A percentile compares a stretch with the other conserved stretches of the same genome.
Conservation (phyloP, 2,329 filamentous ascomycete species). For the Ilyonectria sp. region DNA sequence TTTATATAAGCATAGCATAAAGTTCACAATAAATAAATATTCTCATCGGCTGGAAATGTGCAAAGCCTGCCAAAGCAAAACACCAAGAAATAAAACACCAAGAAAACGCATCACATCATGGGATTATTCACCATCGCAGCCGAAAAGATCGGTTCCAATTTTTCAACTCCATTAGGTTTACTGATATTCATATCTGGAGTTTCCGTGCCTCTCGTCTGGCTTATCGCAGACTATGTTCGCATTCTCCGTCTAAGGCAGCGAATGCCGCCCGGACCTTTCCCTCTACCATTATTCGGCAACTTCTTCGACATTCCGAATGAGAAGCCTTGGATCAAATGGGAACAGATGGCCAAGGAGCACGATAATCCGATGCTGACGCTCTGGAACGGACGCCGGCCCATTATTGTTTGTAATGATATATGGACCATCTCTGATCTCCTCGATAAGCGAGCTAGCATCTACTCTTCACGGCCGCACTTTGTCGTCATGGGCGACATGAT, state of each 20-base stretch:
- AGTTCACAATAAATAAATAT: too few relatives aligned
- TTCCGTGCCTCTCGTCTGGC: not conserved
- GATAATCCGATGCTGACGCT: conserved; percentile 8
- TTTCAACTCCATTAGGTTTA: too few relatives aligned
- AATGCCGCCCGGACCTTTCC: conserved; percentile 23
- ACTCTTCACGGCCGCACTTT: conserved; percentile 9
- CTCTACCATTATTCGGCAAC: conserved; percentile 19
- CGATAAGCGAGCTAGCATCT: conserved; percentile 10
- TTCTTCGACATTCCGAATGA: not conserved
- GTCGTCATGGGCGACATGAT: conserved; percentile 3
- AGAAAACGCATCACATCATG: too few relatives aligned
- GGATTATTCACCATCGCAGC: too few relatives aligned
- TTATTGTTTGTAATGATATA: not conserved
- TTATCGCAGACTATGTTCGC: conserved; percentile 6
- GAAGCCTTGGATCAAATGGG: not conserved
- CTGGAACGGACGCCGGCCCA: conserved; percentile 3
- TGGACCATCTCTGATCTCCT: conserved; percentile 5
- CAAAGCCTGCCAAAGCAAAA: too few relatives aligned
- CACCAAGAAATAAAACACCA: too few relatives aligned
- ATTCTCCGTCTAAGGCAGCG: conserved; percentile 1
- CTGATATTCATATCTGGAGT: too few relatives aligned
- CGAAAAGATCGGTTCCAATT: too few relatives aligned
- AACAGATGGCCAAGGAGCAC: not conserved
- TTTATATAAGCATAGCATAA: too few relatives aligned
- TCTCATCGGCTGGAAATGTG: too few relatives aligned